Percentiles rank a stretch among this genome's conserved stretches.
These are phyloP conservation scores for Russula foetens DNA, from an alignment of 768 basidiomycete species.

Conservation along the genomic window DNA sequence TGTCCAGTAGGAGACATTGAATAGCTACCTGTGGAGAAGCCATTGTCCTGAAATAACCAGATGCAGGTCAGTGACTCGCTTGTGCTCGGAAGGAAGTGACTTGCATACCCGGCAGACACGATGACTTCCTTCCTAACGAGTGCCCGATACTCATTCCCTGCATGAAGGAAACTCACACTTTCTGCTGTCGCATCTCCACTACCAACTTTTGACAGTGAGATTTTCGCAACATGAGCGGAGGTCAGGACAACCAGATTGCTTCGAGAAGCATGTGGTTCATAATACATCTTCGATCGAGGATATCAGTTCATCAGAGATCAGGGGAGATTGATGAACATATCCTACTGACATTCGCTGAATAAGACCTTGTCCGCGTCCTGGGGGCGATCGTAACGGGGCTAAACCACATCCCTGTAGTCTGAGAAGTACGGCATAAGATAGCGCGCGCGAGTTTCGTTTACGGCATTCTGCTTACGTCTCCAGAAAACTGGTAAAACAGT, in stretches of 20 bases:
- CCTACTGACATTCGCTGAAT: slow-evolving; percentile 13
- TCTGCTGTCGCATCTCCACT: background rate
- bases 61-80: background rate
- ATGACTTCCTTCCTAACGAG: slow-evolving; percentile 12
- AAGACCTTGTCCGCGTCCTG: slow-evolving; percentile 2
- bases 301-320: background rate
- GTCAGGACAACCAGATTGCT: slow-evolving; percentile 21
- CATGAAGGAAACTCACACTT: slow-evolving; percentile 11
- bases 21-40: slow-evolving; percentile 12
- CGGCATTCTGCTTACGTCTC: slow-evolving; percentile 6
- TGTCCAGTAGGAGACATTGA: too few relatives aligned
- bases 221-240: slow-evolving; percentile 12
- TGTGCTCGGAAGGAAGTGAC: too few relatives aligned
- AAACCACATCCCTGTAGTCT: slow-evolving; percentile 10
- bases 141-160: slow-evolving; percentile 3
- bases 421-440: background rate
- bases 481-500: slow-evolving; percentile 1
- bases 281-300: slow-evolving; percentile 14
- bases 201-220: background rate
- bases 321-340: background rate
- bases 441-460: too few relatives aligned
- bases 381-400: slow-evolving; percentile 5
- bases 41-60: background rate
- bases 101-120: slow-evolving; percentile 16
- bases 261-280: slow-evolving; percentile 20